Conservation (phyloP, 306 rosid species). For the Mucuna pruriens region DNA sequence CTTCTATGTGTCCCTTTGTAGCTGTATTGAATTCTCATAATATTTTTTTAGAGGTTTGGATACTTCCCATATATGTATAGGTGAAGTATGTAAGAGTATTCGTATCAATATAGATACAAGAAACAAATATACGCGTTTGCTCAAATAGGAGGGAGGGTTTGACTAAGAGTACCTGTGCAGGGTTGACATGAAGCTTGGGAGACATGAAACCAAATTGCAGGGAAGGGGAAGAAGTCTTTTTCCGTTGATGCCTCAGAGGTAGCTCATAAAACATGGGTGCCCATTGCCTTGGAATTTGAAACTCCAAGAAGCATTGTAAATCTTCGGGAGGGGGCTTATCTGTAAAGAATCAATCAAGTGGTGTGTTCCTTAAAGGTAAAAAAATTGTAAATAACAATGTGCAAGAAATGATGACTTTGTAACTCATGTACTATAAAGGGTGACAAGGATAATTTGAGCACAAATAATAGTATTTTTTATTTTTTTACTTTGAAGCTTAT, state of each 20-base stretch:
- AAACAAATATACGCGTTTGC: no score
- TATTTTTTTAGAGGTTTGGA: no score
- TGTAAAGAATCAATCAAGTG: slow-evolving; percentile 35
- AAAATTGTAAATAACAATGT: background rate
- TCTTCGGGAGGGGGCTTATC: slow-evolving; percentile 80
- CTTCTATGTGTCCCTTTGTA: no score
- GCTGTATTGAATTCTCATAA: no score
- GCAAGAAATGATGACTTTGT: slow-evolving; percentile 2
- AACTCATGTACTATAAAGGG: slow-evolving; percentile 15
- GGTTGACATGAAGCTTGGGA: slow-evolving; percentile 57
- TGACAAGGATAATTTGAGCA: background rate
- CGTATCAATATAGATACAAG: no score
- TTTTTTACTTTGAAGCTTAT: background rate
- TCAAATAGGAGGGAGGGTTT: slow-evolving; percentile 10
- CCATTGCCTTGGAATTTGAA: slow-evolving; percentile 93
- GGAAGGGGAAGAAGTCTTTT: slow-evolving; percentile 57
- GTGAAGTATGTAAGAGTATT: no score
- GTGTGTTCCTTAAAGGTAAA: background rate
- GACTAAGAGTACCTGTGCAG: slow-evolving; percentile 59
- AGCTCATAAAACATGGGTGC: slow-evolving; percentile 87
- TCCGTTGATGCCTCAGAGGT: slow-evolving; percentile 77
- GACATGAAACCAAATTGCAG: slow-evolving; percentile 75
- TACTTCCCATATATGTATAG: no score
- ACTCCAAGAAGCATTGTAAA: slow-evolving; percentile 82
- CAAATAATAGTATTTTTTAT: background rate